Evolutionary conservation across 108 stramenopile species (phyloP), one percentile per base, ranked within the genome.

Genomic region (Pseudonitzschia pungens): DNA sequence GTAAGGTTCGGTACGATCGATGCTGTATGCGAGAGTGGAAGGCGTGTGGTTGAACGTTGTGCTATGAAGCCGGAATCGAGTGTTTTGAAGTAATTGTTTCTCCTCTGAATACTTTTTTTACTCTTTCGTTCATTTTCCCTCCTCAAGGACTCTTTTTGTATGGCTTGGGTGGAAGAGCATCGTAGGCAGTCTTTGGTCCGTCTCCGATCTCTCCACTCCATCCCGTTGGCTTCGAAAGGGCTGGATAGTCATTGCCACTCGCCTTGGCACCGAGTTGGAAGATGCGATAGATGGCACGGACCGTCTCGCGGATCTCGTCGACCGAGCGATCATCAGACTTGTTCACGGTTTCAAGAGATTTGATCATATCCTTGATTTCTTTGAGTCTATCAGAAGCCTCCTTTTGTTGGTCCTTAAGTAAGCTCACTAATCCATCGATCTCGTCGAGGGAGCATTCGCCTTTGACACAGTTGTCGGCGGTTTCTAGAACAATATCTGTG

Each of bases 381-480:
- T 81, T 72, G 59, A 92, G 60, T 44, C 91, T 84, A 18, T 59
- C 70, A 54, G 59, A 69, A 33, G 89, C 70, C 29, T 89, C 81
- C 65, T 76, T 82, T 74, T 89, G 88, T 64, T 92, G 91, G n/a
- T 79, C 87, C 62, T 87, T 78, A 57, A 92, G 83, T 26, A 85
- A 75, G 21, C 68, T 41, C 50, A 92, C 81, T 21, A 92, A 82
- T 33, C 80, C 83, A 36, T 77, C 75, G 53, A 92, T 86, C 52
- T 92, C 85, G 53, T 88, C 77, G 48, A 89, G 41, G 68, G 84
- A 73, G 75, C 91, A 92, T 74, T 88, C 91, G n/a, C 81, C 79
- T 24, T 88, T 78, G 33, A 70, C 72, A 64, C 91, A 92, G 50
- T 77, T 81, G 48, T 78, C 63, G n/a, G 87, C 88, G 55, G 82